Percentiles rank a stretch among this genome's conserved stretches.
Conservation (phyloP, 768 basidiomycete species). For the Pleurotus platypus region DNA sequence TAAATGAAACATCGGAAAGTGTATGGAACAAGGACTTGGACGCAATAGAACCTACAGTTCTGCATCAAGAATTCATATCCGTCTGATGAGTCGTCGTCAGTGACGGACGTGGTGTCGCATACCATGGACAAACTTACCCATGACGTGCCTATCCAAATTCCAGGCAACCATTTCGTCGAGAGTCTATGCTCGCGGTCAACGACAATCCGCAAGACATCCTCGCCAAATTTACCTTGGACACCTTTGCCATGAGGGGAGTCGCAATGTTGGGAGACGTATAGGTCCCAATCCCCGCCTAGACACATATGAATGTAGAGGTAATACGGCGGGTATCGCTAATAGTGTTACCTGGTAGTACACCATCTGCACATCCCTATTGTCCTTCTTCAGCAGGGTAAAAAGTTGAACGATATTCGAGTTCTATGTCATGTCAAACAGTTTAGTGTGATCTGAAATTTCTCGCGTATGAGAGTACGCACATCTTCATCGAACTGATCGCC, state of each 20-base stretch:
- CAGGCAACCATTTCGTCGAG: constrained; percentile 44
- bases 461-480: not conserved
- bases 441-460: too few relatives aligned
- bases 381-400: constrained; percentile 48
- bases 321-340: not conserved
- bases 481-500: constrained; percentile 30
- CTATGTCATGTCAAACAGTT: not conserved
- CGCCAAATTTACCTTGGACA: constrained; percentile 32
- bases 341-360: constrained; percentile 53
- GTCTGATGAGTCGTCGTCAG: constrained; percentile 19
- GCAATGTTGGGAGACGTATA: constrained; percentile 41
- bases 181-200: constrained; percentile 17
- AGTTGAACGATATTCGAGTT: constrained; percentile 56
- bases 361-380: constrained; percentile 45
- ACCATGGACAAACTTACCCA: constrained; percentile 25
- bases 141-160: constrained; percentile 51
- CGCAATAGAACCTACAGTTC: constrained; percentile 45
- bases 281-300: constrained; percentile 51
- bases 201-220: too few relatives aligned
- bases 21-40: too few relatives aligned
- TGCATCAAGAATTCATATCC: constrained; percentile 62
- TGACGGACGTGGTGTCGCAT: not conserved
- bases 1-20: too few relatives aligned
- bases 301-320: not conserved
- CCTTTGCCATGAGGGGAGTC: constrained; percentile 37